Percentiles rank a stretch among this genome's conserved stretches.
These are phyloP conservation scores for Cubamyces lactineus DNA, from an alignment of 768 basidiomycete genomes.

Conservation along the genomic window DNA sequence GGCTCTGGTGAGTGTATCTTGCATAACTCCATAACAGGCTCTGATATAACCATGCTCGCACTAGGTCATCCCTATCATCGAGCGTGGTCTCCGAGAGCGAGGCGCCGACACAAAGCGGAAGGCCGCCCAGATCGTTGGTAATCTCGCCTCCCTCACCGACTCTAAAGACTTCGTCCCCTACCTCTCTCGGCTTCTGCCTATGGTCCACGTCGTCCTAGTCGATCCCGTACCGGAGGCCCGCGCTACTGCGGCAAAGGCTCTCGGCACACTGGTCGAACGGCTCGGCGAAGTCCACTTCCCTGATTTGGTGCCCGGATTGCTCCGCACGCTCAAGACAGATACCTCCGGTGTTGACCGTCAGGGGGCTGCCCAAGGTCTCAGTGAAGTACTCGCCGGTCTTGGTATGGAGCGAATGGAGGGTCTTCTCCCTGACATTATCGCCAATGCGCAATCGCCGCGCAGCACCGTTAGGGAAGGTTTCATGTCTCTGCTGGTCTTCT, in stretches of 20 bases:
- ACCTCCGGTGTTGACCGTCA: conserved; percentile 96
- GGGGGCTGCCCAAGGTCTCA: conserved; percentile 96
- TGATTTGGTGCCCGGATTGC: conserved; percentile 86
- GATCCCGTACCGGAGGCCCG: conserved; percentile 98
- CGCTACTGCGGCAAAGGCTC: conserved; percentile 94
- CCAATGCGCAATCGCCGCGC: conserved; percentile 85
- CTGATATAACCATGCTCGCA: conserved; percentile 3
- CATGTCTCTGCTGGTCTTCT: conserved; percentile 94
- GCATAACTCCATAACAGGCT: background rate
- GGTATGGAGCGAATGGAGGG: conserved; percentile 98
- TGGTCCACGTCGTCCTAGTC: conserved; percentile 90
- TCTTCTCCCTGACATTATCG: conserved; percentile 90
- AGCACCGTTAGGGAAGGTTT: conserved; percentile 96
- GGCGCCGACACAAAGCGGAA: conserved; percentile 95
- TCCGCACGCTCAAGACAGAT: conserved; percentile 89
- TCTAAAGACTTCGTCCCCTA: conserved; percentile 95
- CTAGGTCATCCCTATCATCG: conserved; percentile 92
- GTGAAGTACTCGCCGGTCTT: conserved; percentile 91
- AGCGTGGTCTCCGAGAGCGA: conserved; percentile 89
- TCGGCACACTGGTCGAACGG: conserved; percentile 96
- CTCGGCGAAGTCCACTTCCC: conserved; percentile 95
- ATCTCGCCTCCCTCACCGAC: conserved; percentile 87
- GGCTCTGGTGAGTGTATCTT: conserved; percentile 65
- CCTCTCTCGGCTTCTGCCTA: conserved; percentile 82
- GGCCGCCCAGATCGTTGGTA: conserved; percentile 97